Conservation (phyloP, 768 basidiomycete genomes). For the Clitopilus hobsonii region DNA sequence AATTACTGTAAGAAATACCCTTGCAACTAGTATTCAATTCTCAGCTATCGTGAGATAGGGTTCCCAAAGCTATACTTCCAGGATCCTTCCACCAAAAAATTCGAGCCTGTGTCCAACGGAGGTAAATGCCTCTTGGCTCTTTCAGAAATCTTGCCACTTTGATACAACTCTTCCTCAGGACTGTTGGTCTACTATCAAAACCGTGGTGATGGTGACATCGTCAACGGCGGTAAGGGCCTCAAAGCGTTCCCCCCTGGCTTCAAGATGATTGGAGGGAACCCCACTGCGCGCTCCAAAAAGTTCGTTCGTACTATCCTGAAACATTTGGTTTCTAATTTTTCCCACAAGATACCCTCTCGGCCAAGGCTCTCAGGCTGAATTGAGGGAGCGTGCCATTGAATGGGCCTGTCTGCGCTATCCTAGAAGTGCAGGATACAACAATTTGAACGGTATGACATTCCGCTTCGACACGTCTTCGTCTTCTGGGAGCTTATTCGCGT, state of each 20-base stretch:
- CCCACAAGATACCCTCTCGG: slow-evolving; percentile 19
- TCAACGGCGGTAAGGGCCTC: slow-evolving; percentile 34
- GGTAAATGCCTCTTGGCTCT: slow-evolving; percentile 13
- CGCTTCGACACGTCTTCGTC: too few species aligned
- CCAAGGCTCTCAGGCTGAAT: slow-evolving; percentile 33
- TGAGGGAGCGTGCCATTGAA: slow-evolving; percentile 33
- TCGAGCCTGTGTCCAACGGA: slow-evolving; percentile 33
- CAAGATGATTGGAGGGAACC: slow-evolving; percentile 38
- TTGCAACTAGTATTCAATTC: not conserved
- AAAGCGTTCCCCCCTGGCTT: slow-evolving; percentile 39
- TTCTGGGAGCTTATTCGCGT: slow-evolving; percentile 3
- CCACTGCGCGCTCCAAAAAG: slow-evolving; percentile 30
- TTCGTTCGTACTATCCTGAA: slow-evolving; percentile 8
- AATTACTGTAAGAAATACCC: slow-evolving; percentile 29
- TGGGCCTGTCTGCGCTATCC: slow-evolving; percentile 37
- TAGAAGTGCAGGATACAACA: slow-evolving; percentile 22
- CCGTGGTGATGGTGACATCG: slow-evolving; percentile 29
- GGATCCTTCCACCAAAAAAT: slow-evolving; percentile 29
- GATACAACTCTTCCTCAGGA: slow-evolving; percentile 14
- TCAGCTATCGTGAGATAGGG: slow-evolving; percentile 20
- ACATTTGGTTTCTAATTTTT: not conserved
- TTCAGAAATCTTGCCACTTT: not conserved
- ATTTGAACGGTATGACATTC: slow-evolving; percentile 10
- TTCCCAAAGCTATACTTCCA: slow-evolving; percentile 39
- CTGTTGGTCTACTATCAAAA: slow-evolving; percentile 39